Evolutionary conservation across 225 moss, liverwort and hornwort species (phyloP), one percentile per base, ranked within the genome.

Genomic region (Lunularia cruciata): DNA sequence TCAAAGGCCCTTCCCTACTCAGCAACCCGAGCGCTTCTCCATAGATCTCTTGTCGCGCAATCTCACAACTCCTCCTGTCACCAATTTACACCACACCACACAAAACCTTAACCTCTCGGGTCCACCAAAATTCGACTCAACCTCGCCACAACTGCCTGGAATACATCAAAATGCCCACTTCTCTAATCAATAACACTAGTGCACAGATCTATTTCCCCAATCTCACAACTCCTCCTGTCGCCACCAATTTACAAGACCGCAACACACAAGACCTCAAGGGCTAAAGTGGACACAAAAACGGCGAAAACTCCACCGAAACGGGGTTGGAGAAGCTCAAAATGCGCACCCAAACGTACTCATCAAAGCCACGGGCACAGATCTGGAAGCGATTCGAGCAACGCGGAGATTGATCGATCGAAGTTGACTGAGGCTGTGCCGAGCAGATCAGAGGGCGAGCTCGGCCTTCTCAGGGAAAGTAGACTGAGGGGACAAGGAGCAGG

Each of bases 391-490:
- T 22, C 3, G n/a, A 37, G 27, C 2, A 63, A 45, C 45, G 49
- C 20, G 46, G 30, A 45, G 8, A 31, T 45, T 14, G 43, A 45
- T 64, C 46, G 45, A 46, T 46, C 45, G 23, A 30, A 31, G 14
- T 5, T 31, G 63, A 46, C 45, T 45, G 30, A 45, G 30, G 37
- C 63, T 46, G 27, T 46, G 45, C 46, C 63, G 63, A 64, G 63
- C 63, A 64, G 63, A 45, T 60, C 59, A 22, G 59, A 37, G 59
- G 15, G 37, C 59, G 59, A 60, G 59, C 59, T 60, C 59, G 37
- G 59, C 35, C 59, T 60, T 60, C 59, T 60, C 55, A 26, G 30
- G 37, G 59, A 37, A 20, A 60, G 59, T 1, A 10, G 56, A 31
- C 31, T 57, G 31, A 20, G 30, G 35, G 59, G 15, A 36, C 16